Percentiles rank a stretch among this genome's conserved stretches.
Conservation (phyloP, 78 protist genomes). For the Dictyostelium brefeldianum region DNA sequence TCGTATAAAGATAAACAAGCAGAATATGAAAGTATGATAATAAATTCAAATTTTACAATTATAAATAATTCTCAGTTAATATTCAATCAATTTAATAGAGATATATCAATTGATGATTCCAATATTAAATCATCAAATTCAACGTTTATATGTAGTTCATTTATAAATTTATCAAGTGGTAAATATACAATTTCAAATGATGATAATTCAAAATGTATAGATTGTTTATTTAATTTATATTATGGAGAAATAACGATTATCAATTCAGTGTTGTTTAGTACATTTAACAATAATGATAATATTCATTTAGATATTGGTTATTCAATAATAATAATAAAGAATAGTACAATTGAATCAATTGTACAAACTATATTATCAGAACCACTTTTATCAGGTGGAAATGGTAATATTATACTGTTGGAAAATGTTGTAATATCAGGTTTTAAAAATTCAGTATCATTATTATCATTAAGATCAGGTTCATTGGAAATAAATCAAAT, state of each 20-base stretch:
- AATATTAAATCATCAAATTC: not conserved
- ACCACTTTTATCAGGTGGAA: not conserved
- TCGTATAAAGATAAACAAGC: too few relatives aligned
- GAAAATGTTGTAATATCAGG: not conserved
- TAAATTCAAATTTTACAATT: not conserved
- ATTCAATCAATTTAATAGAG: not conserved
- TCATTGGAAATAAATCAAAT: not conserved
- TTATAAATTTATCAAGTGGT: too few relatives aligned
- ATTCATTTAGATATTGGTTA: not conserved
- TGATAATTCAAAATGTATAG: not conserved
- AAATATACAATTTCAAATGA: too few relatives aligned
- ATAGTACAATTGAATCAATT: not conserved
- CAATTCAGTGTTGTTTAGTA: not conserved
- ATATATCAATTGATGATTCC: not conserved
- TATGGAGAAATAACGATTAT: not conserved
- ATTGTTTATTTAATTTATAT: not conserved
- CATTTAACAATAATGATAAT: not conserved
- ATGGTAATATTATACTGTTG: not conserved
- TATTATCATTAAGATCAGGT: not conserved
- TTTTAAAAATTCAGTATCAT: not conserved
- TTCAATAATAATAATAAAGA: not conserved
- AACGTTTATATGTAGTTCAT: not conserved
- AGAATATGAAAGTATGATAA: not conserved
- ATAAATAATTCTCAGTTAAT: not conserved
- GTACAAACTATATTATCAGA: not conserved